These are phyloP conservation scores for Talaromyces adpressus DNA, from an alignment of 495 filamentous ascomycete species.

Conservation along the genomic window DNA sequence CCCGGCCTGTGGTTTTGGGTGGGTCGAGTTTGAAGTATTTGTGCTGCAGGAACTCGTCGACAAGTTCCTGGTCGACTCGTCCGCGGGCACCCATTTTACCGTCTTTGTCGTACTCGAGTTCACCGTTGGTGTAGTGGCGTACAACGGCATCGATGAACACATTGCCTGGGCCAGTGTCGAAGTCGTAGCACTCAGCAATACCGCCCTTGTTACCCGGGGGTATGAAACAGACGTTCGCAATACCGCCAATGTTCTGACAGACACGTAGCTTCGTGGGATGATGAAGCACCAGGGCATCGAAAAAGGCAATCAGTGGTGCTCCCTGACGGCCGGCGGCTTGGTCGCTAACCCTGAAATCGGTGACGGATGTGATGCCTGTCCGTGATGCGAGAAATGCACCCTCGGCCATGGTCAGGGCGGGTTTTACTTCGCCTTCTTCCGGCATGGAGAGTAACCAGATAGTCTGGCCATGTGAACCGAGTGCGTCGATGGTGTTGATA, in stretches of 20 bases:
- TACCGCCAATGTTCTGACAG: conserved; percentile 55
- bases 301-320: conserved; percentile 37
- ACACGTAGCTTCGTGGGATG: conserved; percentile 49
- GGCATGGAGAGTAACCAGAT: conserved; percentile 53
- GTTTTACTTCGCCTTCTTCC: conserved; percentile 36
- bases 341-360: conserved; percentile 38
- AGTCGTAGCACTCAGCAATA: conserved; percentile 41
- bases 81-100: conserved; percentile 46
- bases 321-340: conserved; percentile 40
- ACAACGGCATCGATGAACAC: conserved; percentile 34
- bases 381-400: conserved; percentile 35
- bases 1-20: conserved; percentile 53
- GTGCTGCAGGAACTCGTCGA: conserved; percentile 44
- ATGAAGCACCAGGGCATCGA: conserved; percentile 45
- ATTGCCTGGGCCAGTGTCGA: conserved; percentile 41
- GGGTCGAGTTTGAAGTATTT: conserved; percentile 42
- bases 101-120: conserved; percentile 33
- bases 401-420: conserved; percentile 42
- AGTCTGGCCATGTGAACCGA: conserved; percentile 54
- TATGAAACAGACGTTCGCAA: conserved; percentile 54
- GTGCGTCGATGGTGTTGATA: conserved; percentile 40
- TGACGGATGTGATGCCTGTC: conserved; percentile 38
- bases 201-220: conserved; percentile 44
- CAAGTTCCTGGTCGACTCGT: conserved; percentile 43
- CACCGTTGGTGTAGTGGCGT: conserved; percentile 27